Conservation (phyloP, 2,329 filamentous ascomycete genomes). For the Fusarium verrucosum region DNA sequence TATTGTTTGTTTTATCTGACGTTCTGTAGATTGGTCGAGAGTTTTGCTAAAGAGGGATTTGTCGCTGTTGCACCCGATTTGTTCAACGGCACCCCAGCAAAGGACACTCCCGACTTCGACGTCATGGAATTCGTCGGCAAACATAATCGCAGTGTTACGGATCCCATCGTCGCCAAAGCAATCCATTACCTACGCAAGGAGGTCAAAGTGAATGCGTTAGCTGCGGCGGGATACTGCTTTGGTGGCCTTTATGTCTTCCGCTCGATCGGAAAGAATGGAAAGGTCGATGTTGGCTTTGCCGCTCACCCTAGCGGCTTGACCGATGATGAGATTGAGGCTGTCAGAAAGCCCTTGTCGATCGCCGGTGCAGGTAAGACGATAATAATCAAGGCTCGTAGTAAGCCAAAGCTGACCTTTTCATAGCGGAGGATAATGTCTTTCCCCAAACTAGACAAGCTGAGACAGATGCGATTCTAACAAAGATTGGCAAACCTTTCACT, state of each 20-base stretch:
- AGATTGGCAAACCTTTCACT: conserved; percentile 61
- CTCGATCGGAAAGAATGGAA: conserved; percentile 59
- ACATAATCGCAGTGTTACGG: conserved; percentile 11
- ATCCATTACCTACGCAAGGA: conserved; percentile 31
- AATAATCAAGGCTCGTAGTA: fast-evolving
- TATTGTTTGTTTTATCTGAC: fast-evolving
- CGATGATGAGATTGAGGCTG: conserved; percentile 59
- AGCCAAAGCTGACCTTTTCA: not conserved
- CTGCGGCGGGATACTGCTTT: conserved; percentile 68
- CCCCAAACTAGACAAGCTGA: conserved; percentile 17
- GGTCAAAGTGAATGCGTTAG: conserved; percentile 58
- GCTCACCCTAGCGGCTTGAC: conserved; percentile 69
- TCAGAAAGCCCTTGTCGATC: conserved; percentile 18
- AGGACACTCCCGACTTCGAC: conserved; percentile 1
- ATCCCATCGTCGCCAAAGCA: conserved; percentile 26
- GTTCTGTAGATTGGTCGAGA: conserved; percentile 7
- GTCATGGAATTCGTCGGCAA: conserved; percentile 11
- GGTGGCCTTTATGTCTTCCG: conserved; percentile 66
- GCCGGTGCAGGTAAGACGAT: conserved; percentile 22
- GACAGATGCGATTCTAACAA: conserved; percentile 11
- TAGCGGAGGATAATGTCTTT: conserved; percentile 21
- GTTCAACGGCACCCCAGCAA: conserved; percentile 10
- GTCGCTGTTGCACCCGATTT: conserved; percentile 19
- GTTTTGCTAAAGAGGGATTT: conserved; percentile 26
- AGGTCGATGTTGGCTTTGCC: conserved; percentile 63